Conservation (phyloP, 345 rosid species). For the Hibiscus trionum region DNA sequence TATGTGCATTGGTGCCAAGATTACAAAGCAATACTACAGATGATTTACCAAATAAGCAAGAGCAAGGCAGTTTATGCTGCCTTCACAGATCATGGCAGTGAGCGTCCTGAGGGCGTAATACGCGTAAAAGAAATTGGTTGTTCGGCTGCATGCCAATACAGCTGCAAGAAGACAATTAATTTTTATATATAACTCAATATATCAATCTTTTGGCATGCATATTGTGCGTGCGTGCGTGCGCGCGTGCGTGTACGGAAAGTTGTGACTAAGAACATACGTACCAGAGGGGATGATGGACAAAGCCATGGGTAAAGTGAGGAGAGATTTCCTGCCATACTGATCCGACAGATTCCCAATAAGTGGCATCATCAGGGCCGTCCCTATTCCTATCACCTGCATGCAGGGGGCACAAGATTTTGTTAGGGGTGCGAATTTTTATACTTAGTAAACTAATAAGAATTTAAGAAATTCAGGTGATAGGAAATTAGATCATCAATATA, state of each 20-base stretch:
- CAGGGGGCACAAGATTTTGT: too few species aligned
- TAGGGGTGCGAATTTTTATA: too few species aligned
- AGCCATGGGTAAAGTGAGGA: constrained; percentile 52
- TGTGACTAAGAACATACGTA: background rate
- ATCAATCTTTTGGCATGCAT: background rate
- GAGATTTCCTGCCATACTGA: constrained; percentile 50
- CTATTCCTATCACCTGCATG: constrained; percentile 50
- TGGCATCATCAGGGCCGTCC: constrained; percentile 57
- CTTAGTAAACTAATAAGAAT: too few species aligned
- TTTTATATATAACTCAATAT: background rate
- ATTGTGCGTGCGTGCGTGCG: background rate
- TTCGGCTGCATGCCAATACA: constrained; percentile 63
- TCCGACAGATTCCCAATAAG: constrained; percentile 57
- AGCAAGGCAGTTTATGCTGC: constrained; percentile 62
- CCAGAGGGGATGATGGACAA: constrained; percentile 42
- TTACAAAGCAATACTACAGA: background rate
- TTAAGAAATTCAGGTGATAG: too few species aligned
- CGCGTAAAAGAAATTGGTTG: constrained; percentile 54
- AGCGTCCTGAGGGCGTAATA: constrained; percentile 52
- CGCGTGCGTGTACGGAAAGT: background rate
- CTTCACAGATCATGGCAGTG: constrained; percentile 58
- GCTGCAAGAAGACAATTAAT: constrained; percentile 34
- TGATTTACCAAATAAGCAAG: constrained; percentile 70
- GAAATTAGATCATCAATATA: too few species aligned
- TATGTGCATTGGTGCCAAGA: background rate